Evolutionary conservation across 129 eudicot species (phyloP), one percentile per base, ranked within the genome.

Genomic region (Artemisia argyi): DNA sequence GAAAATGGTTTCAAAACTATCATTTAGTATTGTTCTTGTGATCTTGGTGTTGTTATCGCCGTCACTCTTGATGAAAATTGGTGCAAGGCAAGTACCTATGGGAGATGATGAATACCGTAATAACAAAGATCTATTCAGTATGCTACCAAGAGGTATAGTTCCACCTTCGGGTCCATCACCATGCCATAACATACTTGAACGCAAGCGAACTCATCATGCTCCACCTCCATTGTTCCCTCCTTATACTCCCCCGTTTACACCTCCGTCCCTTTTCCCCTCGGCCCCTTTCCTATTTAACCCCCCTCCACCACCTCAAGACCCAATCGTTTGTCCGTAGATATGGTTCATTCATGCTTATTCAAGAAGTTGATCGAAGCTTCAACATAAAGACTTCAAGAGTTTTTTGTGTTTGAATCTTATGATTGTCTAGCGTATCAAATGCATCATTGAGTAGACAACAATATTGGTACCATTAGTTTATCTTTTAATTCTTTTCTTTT

Each of bases 91-190:
- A 11, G 19, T 63, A 2, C 63, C 12, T 18, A 49, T 1, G 35
- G 61, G 20, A 52, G 30, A 65, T 42, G 49, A 15, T 10, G 15
- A 28, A 18, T 61, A 61, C 16, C 28, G 24, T 6, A 19, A 48
- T 12, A 12, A 16, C 9, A 63, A 73, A 51, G 78, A 44, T 30
- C 39, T 78, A 26, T 11, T n/a, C 14, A 22, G 67, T 72, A 76
- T 71, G 84, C 75, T 86, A 63, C 91, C 91, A 13, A 80, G 81
- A 78, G 91, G 87, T 26, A 83, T 81, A 44, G 91, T 86, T 26
- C 91, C 91, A 5, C 91, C 91, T 65, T 86, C 91, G 8, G 87
- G 85, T 42, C 87, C 91, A 53, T 86, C 91, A 55, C 73, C 68
- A 0, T 86, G 91, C 75, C 91, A 86, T 26, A 86, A 86, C 74